Percentiles rank a stretch among this genome's conserved stretches.
Evolutionary conservation across 1,284 basidiomycete species (phyloP).

Genomic region (Puccinia hordei): DNA sequence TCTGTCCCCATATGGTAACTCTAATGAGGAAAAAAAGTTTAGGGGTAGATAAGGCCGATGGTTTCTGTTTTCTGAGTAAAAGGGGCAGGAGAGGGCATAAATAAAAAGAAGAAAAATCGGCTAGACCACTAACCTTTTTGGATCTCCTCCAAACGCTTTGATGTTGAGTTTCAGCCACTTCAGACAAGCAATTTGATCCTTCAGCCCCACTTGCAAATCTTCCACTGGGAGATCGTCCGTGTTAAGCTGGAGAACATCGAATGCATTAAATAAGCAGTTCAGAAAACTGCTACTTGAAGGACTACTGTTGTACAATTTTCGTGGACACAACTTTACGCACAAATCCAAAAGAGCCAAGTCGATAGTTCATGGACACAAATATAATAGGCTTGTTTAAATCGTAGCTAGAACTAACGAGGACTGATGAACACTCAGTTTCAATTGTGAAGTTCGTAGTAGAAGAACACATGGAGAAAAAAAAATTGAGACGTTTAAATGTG

Average conservation of each 20-base stretch:
- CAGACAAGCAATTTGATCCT: slow-evolving; percentile 66
- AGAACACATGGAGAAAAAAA: neutral
- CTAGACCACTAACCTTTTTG: slow-evolving; percentile 60
- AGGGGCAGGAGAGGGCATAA: neutral
- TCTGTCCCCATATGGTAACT: slow-evolving; percentile 48
- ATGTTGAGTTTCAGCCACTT: slow-evolving; percentile 69
- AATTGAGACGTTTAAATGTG: slow-evolving; percentile 49
- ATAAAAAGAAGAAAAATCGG: neutral
- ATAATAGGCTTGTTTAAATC: slow-evolving; percentile 61
- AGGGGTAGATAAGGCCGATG: neutral
- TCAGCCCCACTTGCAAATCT: slow-evolving; percentile 63
- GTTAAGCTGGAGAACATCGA: slow-evolving; percentile 54
- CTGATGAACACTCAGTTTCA: slow-evolving; percentile 63
- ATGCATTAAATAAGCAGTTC: slow-evolving; percentile 53
- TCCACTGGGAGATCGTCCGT: slow-evolving; percentile 36
- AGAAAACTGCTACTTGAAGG: too few relatives aligned
- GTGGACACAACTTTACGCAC: slow-evolving; percentile 22
- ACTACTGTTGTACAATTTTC: too few relatives aligned
- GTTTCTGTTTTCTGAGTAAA: neutral
- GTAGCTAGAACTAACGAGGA: slow-evolving; percentile 62
- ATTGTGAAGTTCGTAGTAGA: slow-evolving; percentile 12
- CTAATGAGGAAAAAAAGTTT: neutral
- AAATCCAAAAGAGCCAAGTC: slow-evolving; percentile 63
- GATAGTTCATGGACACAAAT: slow-evolving; percentile 63
- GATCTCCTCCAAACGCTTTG: slow-evolving; percentile 68